Percentiles rank a stretch among this genome's conserved stretches.
phyloP scores from a whole-genome alignment of 1,284 basidiomycete genomes.

The Phenoliferia sp. region DNA sequence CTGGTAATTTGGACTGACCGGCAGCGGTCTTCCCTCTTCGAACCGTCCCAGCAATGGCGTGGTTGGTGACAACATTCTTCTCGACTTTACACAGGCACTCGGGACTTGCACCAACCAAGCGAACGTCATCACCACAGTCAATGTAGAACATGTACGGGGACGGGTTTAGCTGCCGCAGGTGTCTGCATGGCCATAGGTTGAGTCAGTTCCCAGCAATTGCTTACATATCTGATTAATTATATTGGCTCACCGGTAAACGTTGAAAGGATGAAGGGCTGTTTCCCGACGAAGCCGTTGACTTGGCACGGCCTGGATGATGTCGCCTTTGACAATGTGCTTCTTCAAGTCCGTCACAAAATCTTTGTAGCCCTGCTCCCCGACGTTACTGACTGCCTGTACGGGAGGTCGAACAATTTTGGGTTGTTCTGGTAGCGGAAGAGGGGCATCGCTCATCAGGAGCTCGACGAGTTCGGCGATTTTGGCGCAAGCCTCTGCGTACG shows the following conservation, averaged over 20 bases:
- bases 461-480: constrained; percentile 72
- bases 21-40: constrained; percentile 76
- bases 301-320: constrained; percentile 99
- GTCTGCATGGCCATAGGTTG: constrained; percentile 52
- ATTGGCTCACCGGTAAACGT: constrained; percentile 52
- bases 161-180: constrained; percentile 89
- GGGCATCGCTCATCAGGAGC: constrained; percentile 49
- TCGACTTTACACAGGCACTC: constrained; percentile 97
- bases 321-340: constrained; percentile 88
- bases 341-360: constrained; percentile 86
- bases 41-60: constrained; percentile 96
- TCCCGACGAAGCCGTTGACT: constrained; percentile 82
- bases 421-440: constrained; percentile 56
- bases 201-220: neutral
- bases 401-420: constrained; percentile 49
- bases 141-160: constrained; percentile 99
- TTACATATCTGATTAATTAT: neutral
- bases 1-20: constrained; percentile 52
- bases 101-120: constrained; percentile 93
- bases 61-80: constrained; percentile 87
- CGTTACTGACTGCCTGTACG: constrained; percentile 75
- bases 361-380: constrained; percentile 91
- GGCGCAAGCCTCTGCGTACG: constrained; percentile 73
- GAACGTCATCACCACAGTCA: constrained; percentile 77
- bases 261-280: constrained; percentile 91